Conservation (phyloP, 1,284 basidiomycete genomes). For the Rhodotorula sp. region DNA sequence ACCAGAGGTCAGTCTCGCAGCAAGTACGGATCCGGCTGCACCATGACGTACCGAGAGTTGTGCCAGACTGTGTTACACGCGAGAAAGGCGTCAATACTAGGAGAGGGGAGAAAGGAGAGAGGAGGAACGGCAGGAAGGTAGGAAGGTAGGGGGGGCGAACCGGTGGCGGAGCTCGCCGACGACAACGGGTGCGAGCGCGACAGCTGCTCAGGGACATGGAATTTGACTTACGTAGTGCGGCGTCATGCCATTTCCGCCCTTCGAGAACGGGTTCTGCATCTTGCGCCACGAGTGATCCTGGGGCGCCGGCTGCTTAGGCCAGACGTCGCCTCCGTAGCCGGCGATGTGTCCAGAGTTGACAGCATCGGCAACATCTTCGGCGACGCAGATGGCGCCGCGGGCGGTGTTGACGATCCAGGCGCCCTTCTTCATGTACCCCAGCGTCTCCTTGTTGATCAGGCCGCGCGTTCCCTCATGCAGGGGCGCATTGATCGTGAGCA, state of each 20-base stretch:
- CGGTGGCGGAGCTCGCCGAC: too few species aligned
- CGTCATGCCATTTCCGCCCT: conserved; percentile 52
- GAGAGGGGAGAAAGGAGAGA: background rate
- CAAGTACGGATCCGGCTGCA: background rate
- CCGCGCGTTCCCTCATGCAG: conserved; percentile 82
- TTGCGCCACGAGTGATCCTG: conserved; percentile 82
- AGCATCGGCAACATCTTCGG: conserved; percentile 73
- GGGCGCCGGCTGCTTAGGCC: conserved; percentile 64
- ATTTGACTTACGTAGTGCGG: conserved; percentile 5
- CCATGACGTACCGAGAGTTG: conserved; percentile 9
- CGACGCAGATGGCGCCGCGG: conserved; percentile 87
- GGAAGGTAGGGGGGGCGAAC: too few species aligned
- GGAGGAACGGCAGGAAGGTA: too few species aligned
- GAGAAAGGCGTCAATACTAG: too few species aligned
- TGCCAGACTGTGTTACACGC: conserved; percentile 1
- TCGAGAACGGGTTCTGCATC: conserved; percentile 67
- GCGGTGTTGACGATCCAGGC: conserved; percentile 55
- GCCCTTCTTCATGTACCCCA: conserved; percentile 84
- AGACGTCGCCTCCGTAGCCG: conserved; percentile 54
- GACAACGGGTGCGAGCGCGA: too few species aligned
- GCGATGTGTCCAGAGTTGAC: conserved; percentile 64
- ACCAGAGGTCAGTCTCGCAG: too few species aligned
- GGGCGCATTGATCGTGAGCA: conserved; percentile 85
- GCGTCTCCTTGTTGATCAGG: conserved; percentile 64
- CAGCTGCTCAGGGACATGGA: too few species aligned